Base-by-base conservation (phyloP, 2,329 filamentous ascomycete species). In the Colletotrichum navitas region DNA sequence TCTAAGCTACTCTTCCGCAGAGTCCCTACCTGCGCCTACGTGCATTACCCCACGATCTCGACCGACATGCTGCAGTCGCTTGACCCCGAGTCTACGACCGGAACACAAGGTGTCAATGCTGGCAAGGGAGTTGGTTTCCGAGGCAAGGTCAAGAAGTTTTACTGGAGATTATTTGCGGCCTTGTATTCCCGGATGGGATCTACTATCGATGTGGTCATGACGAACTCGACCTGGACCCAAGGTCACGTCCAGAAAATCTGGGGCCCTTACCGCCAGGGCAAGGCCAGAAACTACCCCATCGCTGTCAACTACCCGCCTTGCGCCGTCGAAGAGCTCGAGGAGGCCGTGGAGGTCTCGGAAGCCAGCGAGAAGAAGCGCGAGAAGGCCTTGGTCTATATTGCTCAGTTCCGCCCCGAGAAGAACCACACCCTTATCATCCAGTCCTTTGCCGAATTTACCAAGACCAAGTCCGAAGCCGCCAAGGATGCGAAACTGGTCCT, bases 1-100 rank as follows among this genome's bases (percentile, higher is more conserved):
- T 93, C 88, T 81, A 96, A 94, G 79, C 88, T 93, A 74, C 85
- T 98, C 32, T 98, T 98, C 79, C 92, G 89, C 0, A 81, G 84
- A 45, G 88, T 98, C 1, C 93, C 95, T 0, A 98, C 94, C 0
- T 94, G 90, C 56, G 95, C 96, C 63, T 99, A 99, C 79, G 95
- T 98, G 1, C 96, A 99, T 83, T 99, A 98, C 79, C 96, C 96
- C 1, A 98, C 95, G 67, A 99, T 99, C 65, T 98, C 95, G 3
- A 99, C 94, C 62, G 96, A 99, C 78, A 99, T 99, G 96, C 89
- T 99, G 5, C 88, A 90, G 29, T 95, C 93, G 24, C 89, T 98
- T 5, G 89, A 94, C 75, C 89, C 92, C 11, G 80, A 80, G 11
- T 88, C 86, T 2, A 74, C 82, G 43, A 88, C 85, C 59, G 92